Evolutionary conservation across 305 asterid genomes (phyloP).

Genomic region (Fraxinus floribunda): DNA sequence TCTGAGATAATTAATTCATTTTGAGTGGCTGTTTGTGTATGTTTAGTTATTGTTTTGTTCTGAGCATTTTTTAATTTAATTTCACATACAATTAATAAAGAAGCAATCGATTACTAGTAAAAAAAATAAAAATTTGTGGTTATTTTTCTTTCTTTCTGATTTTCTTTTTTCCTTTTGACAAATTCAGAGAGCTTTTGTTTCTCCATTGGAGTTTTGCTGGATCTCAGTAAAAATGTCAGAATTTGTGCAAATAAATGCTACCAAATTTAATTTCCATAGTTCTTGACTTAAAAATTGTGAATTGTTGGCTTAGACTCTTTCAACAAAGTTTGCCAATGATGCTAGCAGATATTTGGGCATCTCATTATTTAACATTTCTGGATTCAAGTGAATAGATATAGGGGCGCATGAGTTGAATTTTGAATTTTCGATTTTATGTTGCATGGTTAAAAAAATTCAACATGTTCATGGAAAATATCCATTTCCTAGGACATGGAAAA

Average conservation of each 20-base stretch:
- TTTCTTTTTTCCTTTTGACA: background rate
- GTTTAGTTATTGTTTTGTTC: background rate
- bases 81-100: background rate
- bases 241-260: background rate
- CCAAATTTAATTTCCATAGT: background rate
- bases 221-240: background rate
- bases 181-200: background rate
- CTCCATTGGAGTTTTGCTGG: background rate
- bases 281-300: background rate
- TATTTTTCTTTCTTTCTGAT: background rate
- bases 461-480: background rate
- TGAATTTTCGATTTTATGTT: background rate
- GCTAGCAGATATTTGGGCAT: background rate
- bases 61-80: background rate
- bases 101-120: background rate
- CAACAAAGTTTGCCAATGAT: background rate
- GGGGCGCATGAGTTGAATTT: background rate
- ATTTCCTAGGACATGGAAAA: background rate
- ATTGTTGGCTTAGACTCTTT: background rate
- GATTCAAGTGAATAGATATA: background rate
- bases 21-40: background rate
- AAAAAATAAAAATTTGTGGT: background rate
- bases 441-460: background rate
- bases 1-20: background rate
- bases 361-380: background rate